Percentiles rank a stretch among this genome's conserved stretches.
phyloP scores from a whole-genome alignment of 2,329 filamentous ascomycete species.

The Microcyclospora tardicrescens region DNA sequence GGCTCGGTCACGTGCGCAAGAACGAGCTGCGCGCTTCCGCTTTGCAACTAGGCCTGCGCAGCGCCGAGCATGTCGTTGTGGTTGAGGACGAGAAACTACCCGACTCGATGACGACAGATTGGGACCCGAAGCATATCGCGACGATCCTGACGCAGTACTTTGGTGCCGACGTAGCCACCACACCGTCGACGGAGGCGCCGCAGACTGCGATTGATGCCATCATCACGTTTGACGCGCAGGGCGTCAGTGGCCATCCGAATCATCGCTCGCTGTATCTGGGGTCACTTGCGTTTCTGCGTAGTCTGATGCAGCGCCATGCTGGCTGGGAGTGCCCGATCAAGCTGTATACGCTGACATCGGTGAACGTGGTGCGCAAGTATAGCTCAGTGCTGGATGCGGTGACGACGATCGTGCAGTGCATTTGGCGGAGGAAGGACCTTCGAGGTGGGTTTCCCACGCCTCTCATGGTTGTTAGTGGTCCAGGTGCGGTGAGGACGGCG shows the following conservation, averaged over 20 bases:
- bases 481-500: slow-evolving; percentile 51
- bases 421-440: slow-evolving; percentile 33
- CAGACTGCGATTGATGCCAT: slow-evolving; percentile 59
- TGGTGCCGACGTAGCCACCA: slow-evolving; percentile 46
- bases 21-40: slow-evolving; percentile 75
- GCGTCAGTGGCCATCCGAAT: slow-evolving; percentile 83
- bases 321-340: slow-evolving; percentile 63
- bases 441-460: slow-evolving; percentile 41
- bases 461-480: slow-evolving; percentile 59
- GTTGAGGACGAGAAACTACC: slow-evolving; percentile 70
- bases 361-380: slow-evolving; percentile 70
- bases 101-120: slow-evolving; percentile 73
- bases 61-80: slow-evolving; percentile 71
- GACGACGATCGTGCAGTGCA: slow-evolving; percentile 51
- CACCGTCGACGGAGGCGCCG: slow-evolving; percentile 32
- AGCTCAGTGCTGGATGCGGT: slow-evolving; percentile 60
- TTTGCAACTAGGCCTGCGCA: slow-evolving; percentile 58
- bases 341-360: slow-evolving; percentile 70
- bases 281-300: slow-evolving; percentile 56
- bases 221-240: slow-evolving; percentile 75
- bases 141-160: slow-evolving; percentile 60
- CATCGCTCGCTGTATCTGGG: slow-evolving; percentile 82
- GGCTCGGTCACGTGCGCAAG: slow-evolving; percentile 69
- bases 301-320: slow-evolving; percentile 49
- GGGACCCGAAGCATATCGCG: slow-evolving; percentile 60